A percentile compares a stretch with the other conserved stretches of the same genome.
Conservation (phyloP, 2,329 filamentous ascomycete genomes). For the Microascus cirrosus region DNA sequence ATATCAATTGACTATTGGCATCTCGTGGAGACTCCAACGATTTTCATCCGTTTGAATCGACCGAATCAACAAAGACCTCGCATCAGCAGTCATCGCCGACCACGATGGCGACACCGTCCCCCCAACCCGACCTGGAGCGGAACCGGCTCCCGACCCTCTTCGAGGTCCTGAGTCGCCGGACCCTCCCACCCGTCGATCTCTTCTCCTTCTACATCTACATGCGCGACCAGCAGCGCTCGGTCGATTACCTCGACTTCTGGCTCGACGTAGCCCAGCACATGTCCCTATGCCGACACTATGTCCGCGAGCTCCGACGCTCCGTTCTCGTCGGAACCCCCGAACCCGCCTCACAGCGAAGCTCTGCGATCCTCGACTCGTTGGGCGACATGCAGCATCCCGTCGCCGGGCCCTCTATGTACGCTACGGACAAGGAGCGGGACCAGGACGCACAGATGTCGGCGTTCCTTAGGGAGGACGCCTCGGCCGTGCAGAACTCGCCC, state of each 20-base stretch:
- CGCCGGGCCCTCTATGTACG: constrained; percentile 50
- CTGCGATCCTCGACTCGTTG: constrained; percentile 61
- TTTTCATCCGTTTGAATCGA: neutral
- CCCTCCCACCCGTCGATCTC: constrained; percentile 88
- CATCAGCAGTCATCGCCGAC: neutral
- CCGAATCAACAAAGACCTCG: neutral
- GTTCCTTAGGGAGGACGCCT: constrained; percentile 61
- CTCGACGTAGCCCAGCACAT: constrained; percentile 99
- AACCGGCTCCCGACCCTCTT: constrained; percentile 90
- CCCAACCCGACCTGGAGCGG: constrained; percentile 50
- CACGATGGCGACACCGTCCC: constrained; percentile 31
- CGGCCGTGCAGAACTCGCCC: constrained; percentile 38
- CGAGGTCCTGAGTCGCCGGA: constrained; percentile 87
- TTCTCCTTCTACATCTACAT: constrained; percentile 99
- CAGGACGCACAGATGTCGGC: constrained; percentile 86
- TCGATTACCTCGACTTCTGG: constrained; percentile 98
- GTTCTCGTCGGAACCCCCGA: constrained; percentile 91
- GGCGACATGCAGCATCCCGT: constrained; percentile 53
- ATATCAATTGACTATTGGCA: too few species aligned
- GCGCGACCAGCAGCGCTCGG: constrained; percentile 94
- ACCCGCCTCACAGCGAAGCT: constrained; percentile 71
- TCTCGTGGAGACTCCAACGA: too few species aligned
- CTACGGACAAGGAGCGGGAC: constrained; percentile 60
- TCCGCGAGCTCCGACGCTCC: constrained; percentile 85
- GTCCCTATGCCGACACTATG: constrained; percentile 93